phyloP scores from a whole-genome alignment of 139 green algal genomes.

The Marvania coccoides region DNA sequence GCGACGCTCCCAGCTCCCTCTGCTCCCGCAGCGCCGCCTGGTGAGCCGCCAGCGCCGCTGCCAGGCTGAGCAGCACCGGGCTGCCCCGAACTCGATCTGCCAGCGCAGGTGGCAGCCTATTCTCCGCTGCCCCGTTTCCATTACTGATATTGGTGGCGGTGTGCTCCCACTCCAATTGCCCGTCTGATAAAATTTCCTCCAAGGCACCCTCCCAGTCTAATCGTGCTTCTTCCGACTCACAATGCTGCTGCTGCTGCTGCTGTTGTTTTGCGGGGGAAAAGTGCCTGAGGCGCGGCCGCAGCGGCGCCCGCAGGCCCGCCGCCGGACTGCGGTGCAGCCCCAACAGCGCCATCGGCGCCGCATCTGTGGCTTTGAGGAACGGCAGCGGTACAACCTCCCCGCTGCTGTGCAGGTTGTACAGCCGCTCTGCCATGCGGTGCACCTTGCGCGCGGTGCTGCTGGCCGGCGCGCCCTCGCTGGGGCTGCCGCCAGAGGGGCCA shows the following conservation, averaged over 20 bases:
- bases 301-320: neutral
- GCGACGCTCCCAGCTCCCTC: conserved; percentile 1
- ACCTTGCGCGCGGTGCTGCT: neutral
- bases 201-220: neutral
- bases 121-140: neutral
- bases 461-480: too few species aligned
- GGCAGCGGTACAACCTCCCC: conserved; percentile 72
- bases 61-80: conserved; percentile 65
- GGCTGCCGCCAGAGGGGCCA: neutral
- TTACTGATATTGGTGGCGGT: neutral
- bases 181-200: neutral
- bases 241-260: neutral
- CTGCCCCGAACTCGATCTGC: conserved; percentile 30
- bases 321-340: neutral
- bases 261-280: neutral
- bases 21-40: conserved; percentile 30
- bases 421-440: conserved; percentile 35
- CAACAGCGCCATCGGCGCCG: conserved; percentile 60
- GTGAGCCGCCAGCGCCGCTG: conserved; percentile 61
- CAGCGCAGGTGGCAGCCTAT: neutral
- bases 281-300: neutral
- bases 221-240: neutral
- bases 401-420: conserved; percentile 55
- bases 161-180: neutral
- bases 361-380: conserved; percentile 61